phyloP scores from a whole-genome alignment of 2,329 filamentous ascomycete genomes.

The Colletotrichum musae region DNA sequence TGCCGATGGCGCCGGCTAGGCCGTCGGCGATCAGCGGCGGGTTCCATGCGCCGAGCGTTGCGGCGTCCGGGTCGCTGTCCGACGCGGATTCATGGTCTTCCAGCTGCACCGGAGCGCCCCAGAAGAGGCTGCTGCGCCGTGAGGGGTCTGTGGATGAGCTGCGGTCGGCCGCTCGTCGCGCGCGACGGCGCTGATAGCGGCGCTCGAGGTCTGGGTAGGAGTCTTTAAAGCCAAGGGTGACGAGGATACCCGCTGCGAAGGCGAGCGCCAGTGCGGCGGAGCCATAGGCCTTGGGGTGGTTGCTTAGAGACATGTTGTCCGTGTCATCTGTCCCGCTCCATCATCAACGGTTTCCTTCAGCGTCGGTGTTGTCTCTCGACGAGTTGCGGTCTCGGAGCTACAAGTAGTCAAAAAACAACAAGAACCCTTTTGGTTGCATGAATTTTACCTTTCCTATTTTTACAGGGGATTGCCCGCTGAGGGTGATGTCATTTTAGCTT shows the following conservation, averaged over 20 bases:
- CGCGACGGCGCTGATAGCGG: conserved; percentile 67
- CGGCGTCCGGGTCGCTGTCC: conserved; percentile 44
- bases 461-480: conserved; percentile 33
- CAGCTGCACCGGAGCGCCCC: conserved; percentile 64
- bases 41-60: conserved; percentile 44
- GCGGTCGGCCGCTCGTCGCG: conserved; percentile 41
- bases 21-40: conserved; percentile 74
- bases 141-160: conserved; percentile 41
- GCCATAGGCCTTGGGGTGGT: conserved; percentile 74
- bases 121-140: conserved; percentile 62
- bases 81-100: conserved; percentile 67
- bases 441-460: conserved; percentile 17
- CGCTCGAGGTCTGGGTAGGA: conserved; percentile 81
- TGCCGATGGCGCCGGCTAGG: conserved; percentile 92
- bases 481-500: conserved; percentile 38
- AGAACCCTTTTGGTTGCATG: conserved; percentile 8
- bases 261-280: conserved; percentile 77
- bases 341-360: conserved; percentile 7
- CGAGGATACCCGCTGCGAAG: conserved; percentile 82
- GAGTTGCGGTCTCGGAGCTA: conserved; percentile 16
- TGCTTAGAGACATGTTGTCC: conserved; percentile 69
- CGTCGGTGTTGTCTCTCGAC: background rate
- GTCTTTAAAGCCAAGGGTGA: conserved; percentile 85
- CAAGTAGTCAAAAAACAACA: conserved; percentile 1
- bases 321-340: conserved; percentile 38